These are phyloP conservation scores for Moesziomyces sp. DNA, from an alignment of 1,284 basidiomycete species.

Conservation along the genomic window DNA sequence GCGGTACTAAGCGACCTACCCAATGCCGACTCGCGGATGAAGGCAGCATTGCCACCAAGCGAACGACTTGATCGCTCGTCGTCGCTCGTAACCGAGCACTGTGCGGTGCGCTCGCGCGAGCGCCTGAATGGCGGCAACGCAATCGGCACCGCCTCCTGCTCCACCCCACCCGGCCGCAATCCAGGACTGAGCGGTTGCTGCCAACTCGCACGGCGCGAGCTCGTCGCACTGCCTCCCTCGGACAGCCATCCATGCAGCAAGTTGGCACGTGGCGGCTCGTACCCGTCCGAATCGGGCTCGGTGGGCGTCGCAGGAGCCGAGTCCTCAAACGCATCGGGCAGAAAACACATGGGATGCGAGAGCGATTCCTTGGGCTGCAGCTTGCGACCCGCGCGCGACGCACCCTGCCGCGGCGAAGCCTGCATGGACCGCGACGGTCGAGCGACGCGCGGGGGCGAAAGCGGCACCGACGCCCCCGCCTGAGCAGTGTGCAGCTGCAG, in stretches of 20 bases:
- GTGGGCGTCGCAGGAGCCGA: slow-evolving; percentile 40
- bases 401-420: slow-evolving; percentile 13
- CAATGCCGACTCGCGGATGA: slow-evolving; percentile 34
- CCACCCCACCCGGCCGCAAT: not conserved
- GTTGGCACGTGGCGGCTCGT: slow-evolving; percentile 21
- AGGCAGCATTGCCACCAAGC: slow-evolving; percentile 36
- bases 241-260: slow-evolving; percentile 36
- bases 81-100: slow-evolving; percentile 22
- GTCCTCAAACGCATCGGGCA: slow-evolving; percentile 51
- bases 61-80: slow-evolving; percentile 31
- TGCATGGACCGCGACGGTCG: slow-evolving; percentile 8
- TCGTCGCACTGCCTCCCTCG: slow-evolving; percentile 35
- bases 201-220: slow-evolving; percentile 40
- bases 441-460: slow-evolving; percentile 1
- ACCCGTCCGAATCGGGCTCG: slow-evolving; percentile 27
- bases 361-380: slow-evolving; percentile 29
- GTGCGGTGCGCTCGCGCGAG: slow-evolving; percentile 21
- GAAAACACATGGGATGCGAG: slow-evolving; percentile 49
- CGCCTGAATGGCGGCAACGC: slow-evolving; percentile 35
- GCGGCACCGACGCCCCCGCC: too few species aligned
- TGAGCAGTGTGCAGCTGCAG: too few species aligned
- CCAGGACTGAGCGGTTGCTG: slow-evolving; percentile 19
- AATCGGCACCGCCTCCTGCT: slow-evolving; percentile 24
- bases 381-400: slow-evolving; percentile 7
- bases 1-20: not conserved